Evolutionary conservation across 441 rosid genomes (phyloP).

Genomic region (Pelargonium australe): DNA sequence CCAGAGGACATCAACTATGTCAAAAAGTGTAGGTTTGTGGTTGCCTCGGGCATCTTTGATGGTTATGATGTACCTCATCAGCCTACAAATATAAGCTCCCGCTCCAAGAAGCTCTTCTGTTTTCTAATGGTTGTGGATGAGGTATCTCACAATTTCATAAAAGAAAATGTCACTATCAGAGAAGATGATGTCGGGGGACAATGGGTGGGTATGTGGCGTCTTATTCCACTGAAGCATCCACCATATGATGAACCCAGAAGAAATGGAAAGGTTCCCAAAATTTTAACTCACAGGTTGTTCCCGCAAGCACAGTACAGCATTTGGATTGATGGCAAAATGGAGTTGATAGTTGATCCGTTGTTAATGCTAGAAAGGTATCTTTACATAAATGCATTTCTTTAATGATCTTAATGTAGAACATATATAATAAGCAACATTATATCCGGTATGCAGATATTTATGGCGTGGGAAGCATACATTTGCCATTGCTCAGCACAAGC

Average conservation of each 20-base stretch:
- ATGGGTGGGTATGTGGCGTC: conserved; percentile 97
- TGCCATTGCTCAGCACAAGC: conserved; percentile 94
- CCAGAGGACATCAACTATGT: conserved; percentile 55
- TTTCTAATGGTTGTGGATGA: conserved; percentile 89
- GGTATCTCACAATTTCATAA: conserved; percentile 61
- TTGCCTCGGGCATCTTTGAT: conserved; percentile 89
- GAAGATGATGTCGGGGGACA: conserved; percentile 55
- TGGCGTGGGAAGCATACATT: conserved; percentile 89
- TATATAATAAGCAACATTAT: conserved; percentile 6
- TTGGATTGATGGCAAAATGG: conserved; percentile 99
- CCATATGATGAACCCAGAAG: conserved; percentile 97
- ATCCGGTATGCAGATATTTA: conserved; percentile 49
- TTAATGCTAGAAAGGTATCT: conserved; percentile 80
- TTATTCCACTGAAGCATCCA: conserved; percentile 60
- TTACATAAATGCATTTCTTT: conserved; percentile 6
- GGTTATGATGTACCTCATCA: conserved; percentile 87
- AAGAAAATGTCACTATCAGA: conserved; percentile 50
- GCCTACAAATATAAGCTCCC: conserved; percentile 71
- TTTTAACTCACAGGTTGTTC: conserved; percentile 88
- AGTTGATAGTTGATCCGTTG: conserved; percentile 83
- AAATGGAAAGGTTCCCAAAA: conserved; percentile 95
- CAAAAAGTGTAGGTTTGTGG: conserved; percentile 72
- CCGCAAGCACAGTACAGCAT: conserved; percentile 91
- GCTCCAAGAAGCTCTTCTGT: conserved; percentile 75
- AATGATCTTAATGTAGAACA: conserved; percentile 7